Evolutionary conservation across 1,284 basidiomycete species (phyloP), one percentile per base, ranked within the genome.

Genomic region (Malassezia yamatoensis): DNA sequence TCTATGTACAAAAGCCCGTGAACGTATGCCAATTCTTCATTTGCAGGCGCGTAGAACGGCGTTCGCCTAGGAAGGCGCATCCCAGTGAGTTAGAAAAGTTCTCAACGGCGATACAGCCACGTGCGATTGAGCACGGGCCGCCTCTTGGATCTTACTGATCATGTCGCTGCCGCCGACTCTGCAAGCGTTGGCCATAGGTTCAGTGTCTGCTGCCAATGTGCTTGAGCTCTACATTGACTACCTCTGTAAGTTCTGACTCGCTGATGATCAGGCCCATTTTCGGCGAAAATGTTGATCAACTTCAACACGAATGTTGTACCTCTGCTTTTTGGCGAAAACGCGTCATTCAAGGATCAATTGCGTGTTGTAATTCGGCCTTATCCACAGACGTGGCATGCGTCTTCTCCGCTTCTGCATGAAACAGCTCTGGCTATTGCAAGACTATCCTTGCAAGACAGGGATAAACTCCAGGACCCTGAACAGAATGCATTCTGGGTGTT

Each of bases 131-230:
- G 21, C 44, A 46, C 44, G 33, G 37, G 39, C 29, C 40, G 41
- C 41, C 18, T 45, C 11, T 21, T 34, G 29, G 13, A 18, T 15
- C 24, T 29, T 41, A n/a, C 42, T 15, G 34, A 39, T 12, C 44
- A 93, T 93, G 90, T 85, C 89, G 51, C 80, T 93, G 46, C 86
- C 85, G 77, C 86, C 86, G 5, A 81, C 82, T 46, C 82, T 93
- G 51, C 78, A 80, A 24, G 83, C 87, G 50, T 80, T 88, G 46
- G 77, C 85, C 46, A 79, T 91, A 63, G 91, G 90, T 35, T 75
- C 73, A 20, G 75, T 78, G 43, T 75, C 81, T 34, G 81, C 88
- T 0, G 83, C 85, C 0, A 88, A 94, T 70, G 87, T 86, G 1
- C 80, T 96, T 53, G 90, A 93, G 59, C 78, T 90, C 52, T 89